A percentile compares a stretch with the other conserved stretches of the same genome.
Evolutionary conservation across 257 asterid genomes (phyloP).

Genomic region (Solanum boliviense): DNA sequence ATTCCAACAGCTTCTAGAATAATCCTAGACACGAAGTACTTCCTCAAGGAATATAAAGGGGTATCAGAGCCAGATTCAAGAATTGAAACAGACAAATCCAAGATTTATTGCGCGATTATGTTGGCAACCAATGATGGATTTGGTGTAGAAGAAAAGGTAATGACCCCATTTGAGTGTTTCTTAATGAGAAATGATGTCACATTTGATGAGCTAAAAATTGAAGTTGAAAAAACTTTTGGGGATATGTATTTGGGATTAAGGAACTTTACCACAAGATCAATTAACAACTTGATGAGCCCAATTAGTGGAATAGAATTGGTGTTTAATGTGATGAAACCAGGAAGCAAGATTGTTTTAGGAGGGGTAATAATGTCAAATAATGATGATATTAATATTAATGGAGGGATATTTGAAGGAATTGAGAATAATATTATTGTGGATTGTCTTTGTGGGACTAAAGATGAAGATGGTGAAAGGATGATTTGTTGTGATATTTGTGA

Average conservation of each 20-base stretch:
- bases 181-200: constrained; percentile 21
- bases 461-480: constrained; percentile 89
- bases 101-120: constrained; percentile 33
- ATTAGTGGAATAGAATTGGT: constrained; percentile 42
- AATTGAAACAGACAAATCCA: constrained; percentile 15
- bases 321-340: constrained; percentile 36
- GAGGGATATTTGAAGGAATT: constrained; percentile 15
- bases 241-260: constrained; percentile 46
- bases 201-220: constrained; percentile 48
- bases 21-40: constrained; percentile 57
- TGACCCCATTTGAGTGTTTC: constrained; percentile 47
- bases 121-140: neutral
- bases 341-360: constrained; percentile 34
- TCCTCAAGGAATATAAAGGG: constrained; percentile 39
- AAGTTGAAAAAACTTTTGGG: constrained; percentile 50
- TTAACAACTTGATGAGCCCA: constrained; percentile 16
- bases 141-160: neutral
- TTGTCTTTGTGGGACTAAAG: constrained; percentile 64
- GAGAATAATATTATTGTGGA: constrained; percentile 29
- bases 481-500: constrained; percentile 79
- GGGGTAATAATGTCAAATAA: constrained; percentile 6
- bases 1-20: constrained; percentile 54
- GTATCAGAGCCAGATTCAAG: neutral
- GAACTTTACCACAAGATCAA: constrained; percentile 21
- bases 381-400: constrained; percentile 1